Base-by-base conservation (phyloP, 192 early-diverging fungal species). In the Coemansia sp. region DNA sequence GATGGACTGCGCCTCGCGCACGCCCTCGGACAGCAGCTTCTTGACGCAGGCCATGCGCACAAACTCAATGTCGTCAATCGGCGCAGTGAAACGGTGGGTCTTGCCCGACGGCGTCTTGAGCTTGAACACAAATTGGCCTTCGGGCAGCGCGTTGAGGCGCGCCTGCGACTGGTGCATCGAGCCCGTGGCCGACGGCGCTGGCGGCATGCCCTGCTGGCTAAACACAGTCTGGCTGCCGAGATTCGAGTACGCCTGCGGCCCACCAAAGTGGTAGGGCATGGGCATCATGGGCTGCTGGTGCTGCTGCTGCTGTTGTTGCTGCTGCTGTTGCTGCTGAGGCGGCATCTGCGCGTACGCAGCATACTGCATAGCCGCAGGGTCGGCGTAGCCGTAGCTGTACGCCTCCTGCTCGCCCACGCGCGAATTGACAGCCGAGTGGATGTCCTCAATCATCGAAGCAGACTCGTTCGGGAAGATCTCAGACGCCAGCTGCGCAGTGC, bases 21-120 rank as follows among this genome's bases (percentile, higher is more conserved):
- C 64, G 23, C 86, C 82, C 64, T 88, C 87, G 7, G 79, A 67
- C 25, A 82, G 58, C 56, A 84, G 81, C 60, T 89, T 89, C 43
- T 81, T 74, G 35, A 80, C 62, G 28, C 89, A 84, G 1, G 75
- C 82, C 16, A 80, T 71, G 32, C 82, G 77, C 29, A 91, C 81
- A 19, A 56, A 56, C 23, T 72, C 74, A 24, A 85, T 73, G 43
- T 83, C 83, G 18, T 67, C 78, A 42, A 77, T 69, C 3, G 82
- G 80, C 3, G 85, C 81, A 5, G 86, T 86, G 55, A 93, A 85
- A 24, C 91, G 85, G 60, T 93, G 91, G 3, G 85, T 86, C 64
- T 87, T 89, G 45, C 86, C 86, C 31, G 81, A 80, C 12, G 81
- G 81, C 2, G 86, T 84, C 62, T 86, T 90, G 74, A 93, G 89